Conservation (phyloP, 1,139 yeast species). For the Pneumocystis carinii region DNA sequence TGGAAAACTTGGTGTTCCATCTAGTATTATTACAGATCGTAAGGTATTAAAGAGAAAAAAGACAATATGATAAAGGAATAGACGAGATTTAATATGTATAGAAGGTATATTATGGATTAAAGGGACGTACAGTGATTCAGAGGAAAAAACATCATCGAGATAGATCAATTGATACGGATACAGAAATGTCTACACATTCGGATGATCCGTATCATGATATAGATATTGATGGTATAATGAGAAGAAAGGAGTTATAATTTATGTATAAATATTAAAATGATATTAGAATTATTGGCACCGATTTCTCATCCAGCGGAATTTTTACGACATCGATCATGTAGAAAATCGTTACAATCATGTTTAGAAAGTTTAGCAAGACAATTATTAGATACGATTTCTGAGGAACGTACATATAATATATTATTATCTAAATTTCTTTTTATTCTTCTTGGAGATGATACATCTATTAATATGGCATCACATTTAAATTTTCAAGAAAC, state of each 20-base stretch:
- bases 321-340: constrained; percentile 4
- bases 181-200: constrained; percentile 2
- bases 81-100: neutral
- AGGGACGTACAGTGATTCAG: neutral
- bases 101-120: neutral
- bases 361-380: constrained; percentile 7
- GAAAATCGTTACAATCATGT: constrained; percentile 5
- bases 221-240: constrained; percentile 1
- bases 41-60: neutral
- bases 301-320: constrained; percentile 10
- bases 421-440: constrained; percentile 6
- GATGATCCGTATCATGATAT: constrained; percentile 9
- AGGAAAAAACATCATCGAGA: neutral
- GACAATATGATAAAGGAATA: neutral
- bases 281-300: constrained; percentile 6
- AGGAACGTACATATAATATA: constrained; percentile 9
- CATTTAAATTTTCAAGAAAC: neutral
- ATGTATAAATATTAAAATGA: neutral
- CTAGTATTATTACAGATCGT: constrained; percentile 4
- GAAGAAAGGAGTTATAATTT: neutral
- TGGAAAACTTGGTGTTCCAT: constrained; percentile 6
- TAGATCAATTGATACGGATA: neutral
- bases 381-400: constrained; percentile 6
- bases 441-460: constrained; percentile 10
- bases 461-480: constrained; percentile 3